A percentile compares a stretch with the other conserved stretches of the same genome.
phyloP scores from a whole-genome alignment of 2,329 filamentous ascomycete species.

The Chaetomium globosum region DNA sequence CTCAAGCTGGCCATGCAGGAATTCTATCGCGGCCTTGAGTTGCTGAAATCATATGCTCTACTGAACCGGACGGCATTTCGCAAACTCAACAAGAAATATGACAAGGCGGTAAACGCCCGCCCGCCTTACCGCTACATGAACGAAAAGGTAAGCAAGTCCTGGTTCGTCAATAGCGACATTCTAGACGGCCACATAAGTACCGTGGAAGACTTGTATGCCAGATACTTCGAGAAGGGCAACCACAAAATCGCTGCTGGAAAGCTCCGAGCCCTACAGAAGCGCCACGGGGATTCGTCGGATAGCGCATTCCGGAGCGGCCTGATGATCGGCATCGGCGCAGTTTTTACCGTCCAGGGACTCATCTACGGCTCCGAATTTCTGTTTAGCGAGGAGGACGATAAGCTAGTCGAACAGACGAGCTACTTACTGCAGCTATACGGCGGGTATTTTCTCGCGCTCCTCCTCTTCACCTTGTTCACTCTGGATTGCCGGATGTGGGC shows the following conservation, averaged over 20 bases:
- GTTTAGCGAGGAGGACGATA: conserved; percentile 50
- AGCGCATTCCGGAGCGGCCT: conserved; percentile 65
- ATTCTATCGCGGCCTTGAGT: conserved; percentile 87
- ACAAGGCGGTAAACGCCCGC: conserved; percentile 81
- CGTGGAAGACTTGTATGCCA: conserved; percentile 88
- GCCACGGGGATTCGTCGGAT: conserved; percentile 57
- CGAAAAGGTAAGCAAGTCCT: conserved; percentile 85
- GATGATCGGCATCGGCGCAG: conserved; percentile 66
- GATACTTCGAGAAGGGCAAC: conserved; percentile 93
- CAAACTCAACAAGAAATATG: conserved; percentile 98
- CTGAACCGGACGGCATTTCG: conserved; percentile 91
- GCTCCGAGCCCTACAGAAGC: conserved; percentile 71
- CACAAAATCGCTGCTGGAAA: conserved; percentile 89
- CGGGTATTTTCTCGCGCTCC: conserved; percentile 83
- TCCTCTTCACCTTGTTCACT: conserved; percentile 82
- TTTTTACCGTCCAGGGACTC: conserved; percentile 68
- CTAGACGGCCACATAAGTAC: conserved; percentile 77
- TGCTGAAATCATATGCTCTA: conserved; percentile 87
- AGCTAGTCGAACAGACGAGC: conserved; percentile 57
- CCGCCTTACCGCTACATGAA: conserved; percentile 81
- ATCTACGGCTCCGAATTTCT: conserved; percentile 62
- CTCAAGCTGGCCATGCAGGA: conserved; percentile 89
- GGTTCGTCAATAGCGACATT: conserved; percentile 88
- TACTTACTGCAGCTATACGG: conserved; percentile 88
- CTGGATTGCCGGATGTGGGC: conserved; percentile 83